These are phyloP conservation scores for Bauhinia variegata DNA, from an alignment of 306 rosid genomes.

Conservation along the genomic window DNA sequence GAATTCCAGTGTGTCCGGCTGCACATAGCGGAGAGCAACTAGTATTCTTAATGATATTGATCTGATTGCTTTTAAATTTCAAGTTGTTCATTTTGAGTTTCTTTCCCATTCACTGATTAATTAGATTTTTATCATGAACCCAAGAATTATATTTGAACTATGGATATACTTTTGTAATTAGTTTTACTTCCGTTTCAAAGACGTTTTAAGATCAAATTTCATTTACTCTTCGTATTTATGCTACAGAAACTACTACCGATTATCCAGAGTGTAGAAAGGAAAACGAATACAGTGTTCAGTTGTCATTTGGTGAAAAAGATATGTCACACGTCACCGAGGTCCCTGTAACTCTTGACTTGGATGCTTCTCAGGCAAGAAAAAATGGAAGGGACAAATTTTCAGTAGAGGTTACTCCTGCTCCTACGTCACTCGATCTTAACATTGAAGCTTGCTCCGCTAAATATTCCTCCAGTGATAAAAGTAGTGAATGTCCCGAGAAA, in stretches of 20 bases:
- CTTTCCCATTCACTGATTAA: not conserved
- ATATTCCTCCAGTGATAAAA: slow-evolving; percentile 33
- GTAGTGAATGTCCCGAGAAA: slow-evolving; percentile 41
- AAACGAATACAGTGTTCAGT: slow-evolving; percentile 43
- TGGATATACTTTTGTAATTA: not conserved
- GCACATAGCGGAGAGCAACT: not conserved
- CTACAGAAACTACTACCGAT: slow-evolving; percentile 45
- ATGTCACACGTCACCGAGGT: slow-evolving; percentile 53
- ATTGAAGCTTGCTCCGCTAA: slow-evolving; percentile 54
- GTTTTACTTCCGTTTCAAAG: not conserved
- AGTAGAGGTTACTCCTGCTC: slow-evolving; percentile 23
- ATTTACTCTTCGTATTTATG: slow-evolving; percentile 21
- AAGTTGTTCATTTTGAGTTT: not conserved
- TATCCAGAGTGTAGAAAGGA: slow-evolving; percentile 26
- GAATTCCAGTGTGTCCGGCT: not conserved
- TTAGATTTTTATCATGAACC: not conserved
- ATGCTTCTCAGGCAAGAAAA: slow-evolving; percentile 48
- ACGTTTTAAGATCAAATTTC: not conserved
- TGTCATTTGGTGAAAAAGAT: slow-evolving; percentile 43
- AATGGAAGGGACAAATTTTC: slow-evolving; percentile 26
- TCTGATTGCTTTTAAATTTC: not conserved
- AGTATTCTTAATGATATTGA: not conserved
- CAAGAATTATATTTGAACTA: not conserved
- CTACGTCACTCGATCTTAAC: slow-evolving; percentile 58
- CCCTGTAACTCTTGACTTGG: slow-evolving; percentile 38